Evolutionary conservation across 345 rosid genomes (phyloP), one percentile per base, ranked within the genome.

Genomic region (Laguncularia racemosa): DNA sequence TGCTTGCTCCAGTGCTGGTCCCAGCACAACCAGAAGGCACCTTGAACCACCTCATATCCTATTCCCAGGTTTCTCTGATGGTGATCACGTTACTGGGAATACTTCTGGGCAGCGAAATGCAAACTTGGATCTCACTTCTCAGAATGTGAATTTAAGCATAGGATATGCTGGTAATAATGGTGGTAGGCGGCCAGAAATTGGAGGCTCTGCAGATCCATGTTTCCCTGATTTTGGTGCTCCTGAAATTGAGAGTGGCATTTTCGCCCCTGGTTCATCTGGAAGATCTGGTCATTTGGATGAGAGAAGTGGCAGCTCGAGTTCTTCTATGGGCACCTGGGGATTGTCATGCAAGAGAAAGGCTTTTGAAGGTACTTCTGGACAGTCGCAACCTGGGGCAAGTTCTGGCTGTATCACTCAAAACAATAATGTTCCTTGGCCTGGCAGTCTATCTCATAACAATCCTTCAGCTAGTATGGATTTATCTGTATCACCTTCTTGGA

Each of bases 271-370:
- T 70, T 78, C 86, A 65, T 77, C 84, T 52, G 84, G 86, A 65
- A 76, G 73, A 81, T 70, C 88, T 53, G 73, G 69, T 58, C 78
- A 69, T 54, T 60, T 74, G 44, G 96, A 84, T 49, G 90, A 82
- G 55, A 74, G 72, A 47, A 67, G 62, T 55, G 77, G 77, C 50
- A 84, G 88, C 55, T 67, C 85, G 3, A 73, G 78, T 51, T 73
- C 89, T 53, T 71, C 96, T 38, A 53, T 81, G 56, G 83, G 81
- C 55, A 64, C 74, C 68, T 84, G 92, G 92, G 86, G 90, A 56
- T 69, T 69, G 52, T 88, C 98, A 38, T 82, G 95, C 90, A 88
- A 91, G 73, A 82, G 98, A 78, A 91, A 77, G 76, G 83, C 92
- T 54, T 83, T 84, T 66, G 96, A 91, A 71, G 96, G 92, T 66